Evolutionary conservation across 2,329 filamentous ascomycete genomes (phyloP).

Genomic region (Microcyclospora pomicola): DNA sequence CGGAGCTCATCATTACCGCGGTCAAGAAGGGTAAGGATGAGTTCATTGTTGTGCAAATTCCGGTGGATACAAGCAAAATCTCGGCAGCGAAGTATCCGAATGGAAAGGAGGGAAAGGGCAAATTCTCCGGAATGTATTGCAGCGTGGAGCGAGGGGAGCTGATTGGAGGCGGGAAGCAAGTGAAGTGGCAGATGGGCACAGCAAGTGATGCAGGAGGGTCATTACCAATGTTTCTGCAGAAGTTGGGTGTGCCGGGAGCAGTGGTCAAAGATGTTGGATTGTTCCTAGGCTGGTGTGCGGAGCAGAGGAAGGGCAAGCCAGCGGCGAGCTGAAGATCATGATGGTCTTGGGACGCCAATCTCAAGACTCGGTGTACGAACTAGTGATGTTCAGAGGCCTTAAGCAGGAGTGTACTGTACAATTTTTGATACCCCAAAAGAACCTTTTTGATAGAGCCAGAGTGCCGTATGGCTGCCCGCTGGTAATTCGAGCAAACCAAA

Average conservation of each 20-base stretch:
- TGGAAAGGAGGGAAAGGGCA: constrained; percentile 24
- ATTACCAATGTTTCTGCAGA: constrained; percentile 54
- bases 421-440: too few relatives aligned
- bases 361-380: too few relatives aligned
- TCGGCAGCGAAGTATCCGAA: constrained; percentile 21
- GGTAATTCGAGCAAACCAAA: too few relatives aligned
- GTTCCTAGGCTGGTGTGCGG: constrained; percentile 46
- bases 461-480: too few relatives aligned
- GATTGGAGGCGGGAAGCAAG: constrained; percentile 23
- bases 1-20: constrained; percentile 48
- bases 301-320: constrained; percentile 11
- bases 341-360: too few relatives aligned
- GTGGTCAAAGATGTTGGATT: constrained; percentile 59
- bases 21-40: constrained; percentile 7
- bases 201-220: constrained; percentile 55
- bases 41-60: constrained; percentile 27
- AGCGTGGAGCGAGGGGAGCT: constrained; percentile 50
- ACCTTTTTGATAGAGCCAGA: too few relatives aligned
- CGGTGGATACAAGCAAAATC: constrained; percentile 23
- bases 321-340: not conserved
- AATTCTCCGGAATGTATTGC: constrained; percentile 44
- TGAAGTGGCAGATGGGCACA: constrained; percentile 70
- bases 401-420: too few relatives aligned
- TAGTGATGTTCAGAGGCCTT: too few relatives aligned
- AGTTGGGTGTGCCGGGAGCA: constrained; percentile 45